Evolutionary conservation across 176 grass and related monocot genomes (phyloP).

Genomic region (Avena insularis): DNA sequence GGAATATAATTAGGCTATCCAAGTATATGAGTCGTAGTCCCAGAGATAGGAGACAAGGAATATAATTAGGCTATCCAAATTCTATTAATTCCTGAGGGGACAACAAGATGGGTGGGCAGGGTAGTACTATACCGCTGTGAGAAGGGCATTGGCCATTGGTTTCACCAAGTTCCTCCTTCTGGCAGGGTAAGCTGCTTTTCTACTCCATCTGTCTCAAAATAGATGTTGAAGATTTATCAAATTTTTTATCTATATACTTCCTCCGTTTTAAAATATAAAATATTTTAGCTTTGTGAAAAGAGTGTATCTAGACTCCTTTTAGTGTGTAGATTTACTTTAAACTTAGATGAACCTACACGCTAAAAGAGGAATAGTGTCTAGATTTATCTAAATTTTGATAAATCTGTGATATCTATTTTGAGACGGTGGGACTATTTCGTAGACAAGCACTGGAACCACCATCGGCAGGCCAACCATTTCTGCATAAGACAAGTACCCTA

Average conservation of each 20-base stretch:
- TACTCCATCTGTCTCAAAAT: too few species aligned
- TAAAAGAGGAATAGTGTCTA: too few species aligned
- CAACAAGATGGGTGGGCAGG: not conserved
- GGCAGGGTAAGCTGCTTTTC: not conserved
- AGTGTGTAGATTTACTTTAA: too few species aligned
- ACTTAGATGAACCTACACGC: too few species aligned
- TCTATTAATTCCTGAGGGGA: not conserved
- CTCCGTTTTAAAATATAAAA: too few species aligned
- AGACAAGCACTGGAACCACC: constrained; percentile 16
- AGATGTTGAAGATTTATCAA: too few species aligned
- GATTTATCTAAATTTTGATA: too few species aligned
- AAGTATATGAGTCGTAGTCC: not conserved
- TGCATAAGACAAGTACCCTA: not conserved
- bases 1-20: not conserved
- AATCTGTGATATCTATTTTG: too few species aligned
- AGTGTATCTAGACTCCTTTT: too few species aligned
- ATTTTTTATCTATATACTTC: too few species aligned
- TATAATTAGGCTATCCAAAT: not conserved
- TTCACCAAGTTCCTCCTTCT: not conserved
- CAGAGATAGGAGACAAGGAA: not conserved
- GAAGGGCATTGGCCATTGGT: not conserved
- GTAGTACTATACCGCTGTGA: not conserved
- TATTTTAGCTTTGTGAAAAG: too few species aligned
- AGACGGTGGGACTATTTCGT: too few species aligned
- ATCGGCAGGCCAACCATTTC: constrained; percentile 18